phyloP scores from a whole-genome alignment of 2,329 filamentous ascomycete genomes.

The Stagonosporopsis rhizophila region DNA sequence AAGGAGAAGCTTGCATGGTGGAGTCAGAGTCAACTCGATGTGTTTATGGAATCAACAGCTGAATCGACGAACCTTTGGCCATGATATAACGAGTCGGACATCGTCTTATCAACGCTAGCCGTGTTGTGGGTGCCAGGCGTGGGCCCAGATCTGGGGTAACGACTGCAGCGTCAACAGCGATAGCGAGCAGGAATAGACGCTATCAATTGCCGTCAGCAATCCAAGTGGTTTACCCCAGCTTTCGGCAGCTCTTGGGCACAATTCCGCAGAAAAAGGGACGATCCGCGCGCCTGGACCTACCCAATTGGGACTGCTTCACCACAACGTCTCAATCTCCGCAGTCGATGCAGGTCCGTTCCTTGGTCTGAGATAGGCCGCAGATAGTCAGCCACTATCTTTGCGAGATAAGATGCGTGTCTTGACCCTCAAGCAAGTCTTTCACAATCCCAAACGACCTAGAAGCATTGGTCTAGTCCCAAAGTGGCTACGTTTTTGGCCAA shows the following conservation, averaged over 20 bases:
- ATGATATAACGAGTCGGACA: slow-evolving; percentile 3
- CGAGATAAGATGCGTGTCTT: neutral
- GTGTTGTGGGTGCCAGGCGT: slow-evolving; percentile 1
- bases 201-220: neutral
- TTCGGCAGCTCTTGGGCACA: neutral
- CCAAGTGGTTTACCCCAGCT: neutral
- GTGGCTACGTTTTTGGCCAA: slow-evolving; percentile 6
- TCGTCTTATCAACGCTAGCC: slow-evolving; percentile 4
- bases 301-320: neutral
- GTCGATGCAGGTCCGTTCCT: neutral
- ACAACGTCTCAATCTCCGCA: neutral
- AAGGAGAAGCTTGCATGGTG: slow-evolving; percentile 5
- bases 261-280: neutral
- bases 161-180: slow-evolving; percentile 6
- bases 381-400: neutral
- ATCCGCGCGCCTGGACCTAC: slow-evolving; percentile 8
- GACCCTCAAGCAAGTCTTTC: neutral
- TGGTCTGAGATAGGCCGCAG: neutral
- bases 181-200: neutral
- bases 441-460: neutral
- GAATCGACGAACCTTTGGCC: neutral
- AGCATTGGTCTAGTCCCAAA: neutral
- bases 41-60: neutral
- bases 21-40: neutral
- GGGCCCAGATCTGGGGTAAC: slow-evolving; percentile 9